These are phyloP conservation scores for Aureobasidium sp. DNA, from an alignment of 2,329 filamentous ascomycete genomes.

Conservation along the genomic window DNA sequence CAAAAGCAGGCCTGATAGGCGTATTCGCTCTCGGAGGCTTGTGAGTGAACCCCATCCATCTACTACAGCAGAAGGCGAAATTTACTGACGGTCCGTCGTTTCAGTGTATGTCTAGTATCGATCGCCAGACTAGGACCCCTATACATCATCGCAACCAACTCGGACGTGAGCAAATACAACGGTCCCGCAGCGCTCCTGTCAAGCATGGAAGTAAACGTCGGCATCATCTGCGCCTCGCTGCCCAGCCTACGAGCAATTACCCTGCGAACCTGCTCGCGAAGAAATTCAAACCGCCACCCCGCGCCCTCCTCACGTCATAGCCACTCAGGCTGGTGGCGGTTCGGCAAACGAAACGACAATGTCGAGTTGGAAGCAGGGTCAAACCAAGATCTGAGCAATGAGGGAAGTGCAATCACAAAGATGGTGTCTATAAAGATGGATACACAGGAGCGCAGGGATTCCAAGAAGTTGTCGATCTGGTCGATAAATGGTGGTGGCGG, in stretches of 20 bases:
- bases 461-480: background rate
- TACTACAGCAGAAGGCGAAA: too few relatives aligned
- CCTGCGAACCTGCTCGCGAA: slow-evolving; percentile 19
- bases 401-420: background rate
- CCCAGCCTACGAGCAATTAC: slow-evolving; percentile 25
- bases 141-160: slow-evolving; percentile 21
- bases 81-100: background rate
- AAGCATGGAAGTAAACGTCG: slow-evolving; percentile 25
- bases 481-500: background rate
- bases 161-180: slow-evolving; percentile 24
- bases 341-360: background rate
- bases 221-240: slow-evolving; percentile 25
- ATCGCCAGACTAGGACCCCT: slow-evolving; percentile 23
- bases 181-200: slow-evolving; percentile 24
- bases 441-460: background rate
- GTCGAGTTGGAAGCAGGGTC: background rate
- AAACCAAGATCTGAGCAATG: background rate
- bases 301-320: background rate
- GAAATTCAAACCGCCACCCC: background rate
- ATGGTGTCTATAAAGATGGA: background rate
- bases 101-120: slow-evolving; percentile 22
- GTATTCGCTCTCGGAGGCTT: slow-evolving; percentile 31
- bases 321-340: background rate
- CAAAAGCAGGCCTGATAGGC: slow-evolving; percentile 27
- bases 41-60: slow-evolving; percentile 17